Conservation (phyloP, 129 eudicot genomes). For the Artemisia annua region DNA sequence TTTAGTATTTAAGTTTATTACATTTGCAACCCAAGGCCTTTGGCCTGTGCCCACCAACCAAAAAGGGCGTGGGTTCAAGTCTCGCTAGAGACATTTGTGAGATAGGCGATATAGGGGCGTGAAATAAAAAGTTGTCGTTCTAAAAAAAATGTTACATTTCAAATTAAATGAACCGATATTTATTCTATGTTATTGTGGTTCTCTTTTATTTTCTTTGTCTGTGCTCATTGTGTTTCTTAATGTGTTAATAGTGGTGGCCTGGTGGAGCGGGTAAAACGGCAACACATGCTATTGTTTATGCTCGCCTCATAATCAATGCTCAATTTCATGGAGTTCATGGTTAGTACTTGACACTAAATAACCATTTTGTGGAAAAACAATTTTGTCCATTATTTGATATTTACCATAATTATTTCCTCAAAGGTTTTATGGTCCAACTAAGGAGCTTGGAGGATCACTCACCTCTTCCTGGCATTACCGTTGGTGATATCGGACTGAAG, state of each 20-base stretch:
- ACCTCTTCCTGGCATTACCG: slow-evolving; percentile 87
- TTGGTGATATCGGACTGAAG: slow-evolving; percentile 94
- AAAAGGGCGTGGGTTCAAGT: too few species aligned
- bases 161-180: not conserved
- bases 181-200: not conserved
- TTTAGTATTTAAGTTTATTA: too few species aligned
- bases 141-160: too few species aligned
- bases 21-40: too few species aligned
- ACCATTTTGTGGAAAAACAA: not conserved
- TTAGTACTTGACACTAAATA: slow-evolving; percentile 36
- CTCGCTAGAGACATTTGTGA: too few species aligned
- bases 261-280: slow-evolving; percentile 93
- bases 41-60: too few species aligned
- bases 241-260: slow-evolving; percentile 93
- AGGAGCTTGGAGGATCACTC: slow-evolving; percentile 93
- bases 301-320: slow-evolving; percentile 74
- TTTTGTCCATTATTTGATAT: not conserved
- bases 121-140: too few species aligned
- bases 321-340: slow-evolving; percentile 87
- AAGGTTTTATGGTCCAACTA: slow-evolving; percentile 93
- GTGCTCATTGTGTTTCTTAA: slow-evolving; percentile 11
- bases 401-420: not conserved
- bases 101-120: too few species aligned
- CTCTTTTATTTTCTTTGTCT: not conserved
- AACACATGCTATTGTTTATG: slow-evolving; percentile 86